Evolutionary conservation across 768 basidiomycete species (phyloP).

Genomic region (Mycena crocata): DNA sequence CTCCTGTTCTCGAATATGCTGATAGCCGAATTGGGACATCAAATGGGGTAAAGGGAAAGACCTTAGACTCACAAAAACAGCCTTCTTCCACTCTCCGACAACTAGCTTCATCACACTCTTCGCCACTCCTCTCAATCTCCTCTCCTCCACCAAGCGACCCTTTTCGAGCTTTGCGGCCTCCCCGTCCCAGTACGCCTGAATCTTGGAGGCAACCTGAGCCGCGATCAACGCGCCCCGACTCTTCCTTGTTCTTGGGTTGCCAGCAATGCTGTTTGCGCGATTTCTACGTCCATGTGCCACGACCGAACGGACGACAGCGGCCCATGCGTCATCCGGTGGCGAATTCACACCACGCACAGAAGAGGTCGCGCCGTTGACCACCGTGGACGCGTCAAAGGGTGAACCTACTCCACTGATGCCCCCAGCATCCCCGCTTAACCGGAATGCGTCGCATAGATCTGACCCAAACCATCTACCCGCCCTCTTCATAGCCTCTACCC

Average conservation of each 20-base stretch:
- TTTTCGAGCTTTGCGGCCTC: constrained; percentile 72
- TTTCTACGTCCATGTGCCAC: constrained; percentile 35
- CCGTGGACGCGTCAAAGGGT: neutral
- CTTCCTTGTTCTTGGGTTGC: constrained; percentile 39
- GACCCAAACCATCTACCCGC: constrained; percentile 33
- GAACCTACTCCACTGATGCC: constrained; percentile 2
- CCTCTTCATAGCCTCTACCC: constrained; percentile 38
- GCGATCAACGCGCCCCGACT: constrained; percentile 53
- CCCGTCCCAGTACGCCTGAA: constrained; percentile 83
- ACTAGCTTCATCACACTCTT: constrained; percentile 80
- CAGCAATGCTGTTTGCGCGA: neutral
- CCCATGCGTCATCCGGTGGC: constrained; percentile 61
- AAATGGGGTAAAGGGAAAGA: neutral
- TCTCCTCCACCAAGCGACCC: constrained; percentile 71
- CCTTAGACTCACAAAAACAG: constrained; percentile 73
- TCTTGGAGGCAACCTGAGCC: constrained; percentile 70
- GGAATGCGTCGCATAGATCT: constrained; percentile 24
- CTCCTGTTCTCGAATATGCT: constrained; percentile 83
- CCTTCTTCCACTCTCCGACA: constrained; percentile 87
- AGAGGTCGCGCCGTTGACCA: constrained; percentile 2
- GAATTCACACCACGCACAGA: too few species aligned
- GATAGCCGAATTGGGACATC: constrained; percentile 9
- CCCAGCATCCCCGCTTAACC: neutral
- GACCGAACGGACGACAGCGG: constrained; percentile 63
- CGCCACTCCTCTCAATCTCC: constrained; percentile 71